These are phyloP conservation scores for Monascus purpureus DNA, from an alignment of 495 filamentous ascomycete species.

Conservation along the genomic window DNA sequence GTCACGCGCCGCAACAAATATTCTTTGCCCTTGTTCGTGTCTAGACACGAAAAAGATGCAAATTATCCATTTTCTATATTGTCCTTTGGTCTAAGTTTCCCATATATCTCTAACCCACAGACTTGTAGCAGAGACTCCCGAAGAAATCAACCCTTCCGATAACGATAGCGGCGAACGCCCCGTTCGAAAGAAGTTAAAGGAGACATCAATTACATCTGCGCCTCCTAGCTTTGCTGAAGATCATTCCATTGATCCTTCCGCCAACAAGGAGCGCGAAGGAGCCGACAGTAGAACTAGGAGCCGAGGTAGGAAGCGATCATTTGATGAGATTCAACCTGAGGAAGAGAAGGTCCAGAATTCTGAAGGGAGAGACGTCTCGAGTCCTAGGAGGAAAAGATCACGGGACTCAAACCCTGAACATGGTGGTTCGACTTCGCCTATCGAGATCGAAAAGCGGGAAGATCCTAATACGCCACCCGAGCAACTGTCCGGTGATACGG, in stretches of 20 bases:
- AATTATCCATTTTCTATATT: neutral
- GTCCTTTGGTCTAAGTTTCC: neutral
- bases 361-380: constrained; percentile 8
- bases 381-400: constrained; percentile 31
- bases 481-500: constrained; percentile 4
- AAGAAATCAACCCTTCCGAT: constrained; percentile 26
- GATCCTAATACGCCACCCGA: constrained; percentile 1
- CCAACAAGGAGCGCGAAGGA: constrained; percentile 2
- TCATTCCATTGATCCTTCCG: constrained; percentile 5
- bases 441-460: neutral
- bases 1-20: too few relatives aligned
- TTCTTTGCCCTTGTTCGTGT: too few relatives aligned
- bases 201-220: constrained; percentile 40
- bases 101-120: neutral
- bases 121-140: constrained; percentile 9
- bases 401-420: constrained; percentile 21
- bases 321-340: constrained; percentile 14
- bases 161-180: constrained; percentile 40
- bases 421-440: neutral
- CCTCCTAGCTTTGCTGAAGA: constrained; percentile 7
- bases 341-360: constrained; percentile 10
- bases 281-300: constrained; percentile 12
- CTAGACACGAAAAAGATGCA: too few relatives aligned
- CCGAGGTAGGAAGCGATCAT: constrained; percentile 42
- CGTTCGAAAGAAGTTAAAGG: constrained; percentile 46